These are phyloP conservation scores for Leccinum huronense DNA, from an alignment of 1,284 basidiomycete genomes.

Conservation along the genomic window DNA sequence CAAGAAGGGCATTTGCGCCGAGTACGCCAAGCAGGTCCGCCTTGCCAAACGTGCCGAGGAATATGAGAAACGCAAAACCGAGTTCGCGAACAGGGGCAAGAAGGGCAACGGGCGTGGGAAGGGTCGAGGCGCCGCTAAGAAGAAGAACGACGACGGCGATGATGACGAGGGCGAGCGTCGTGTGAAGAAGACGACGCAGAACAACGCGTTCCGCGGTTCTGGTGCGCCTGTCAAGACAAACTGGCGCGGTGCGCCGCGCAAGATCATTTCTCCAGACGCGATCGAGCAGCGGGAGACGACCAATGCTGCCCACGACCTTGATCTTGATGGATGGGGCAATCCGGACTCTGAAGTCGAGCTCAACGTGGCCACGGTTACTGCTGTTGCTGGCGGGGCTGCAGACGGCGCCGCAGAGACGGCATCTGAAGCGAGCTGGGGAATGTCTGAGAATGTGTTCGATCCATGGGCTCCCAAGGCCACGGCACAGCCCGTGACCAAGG, in stretches of 20 bases:
- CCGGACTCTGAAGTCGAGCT: conserved; percentile 17
- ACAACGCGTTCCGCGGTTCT: conserved; percentile 32
- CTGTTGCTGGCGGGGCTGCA: background rate
- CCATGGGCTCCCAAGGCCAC: conserved; percentile 24
- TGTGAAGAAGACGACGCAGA: conserved; percentile 10
- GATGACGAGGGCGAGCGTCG: conserved; percentile 4
- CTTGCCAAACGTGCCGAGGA: conserved; percentile 30
- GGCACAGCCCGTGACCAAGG: conserved; percentile 12
- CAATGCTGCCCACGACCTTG: conserved; percentile 5
- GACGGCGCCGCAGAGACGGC: conserved; percentile 16
- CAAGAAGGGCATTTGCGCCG: conserved; percentile 46
- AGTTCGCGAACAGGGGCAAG: conserved; percentile 25
- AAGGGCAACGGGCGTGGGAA: conserved; percentile 15
- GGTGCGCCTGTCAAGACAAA: conserved; percentile 36
- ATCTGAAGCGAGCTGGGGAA: conserved; percentile 24
- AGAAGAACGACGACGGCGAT: conserved; percentile 8
- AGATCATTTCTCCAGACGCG: conserved; percentile 26
- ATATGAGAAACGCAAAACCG: conserved; percentile 17
- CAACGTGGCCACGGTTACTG: background rate
- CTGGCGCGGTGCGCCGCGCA: conserved; percentile 32
- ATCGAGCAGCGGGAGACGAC: conserved; percentile 29
- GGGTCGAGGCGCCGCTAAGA: conserved; percentile 10
- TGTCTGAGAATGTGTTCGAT: conserved; percentile 22
- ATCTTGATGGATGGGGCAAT: conserved; percentile 25
- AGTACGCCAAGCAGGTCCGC: conserved; percentile 37